Evolutionary conservation across 352 stramenopile species (phyloP).

Genomic region (Phytophthora pini): DNA sequence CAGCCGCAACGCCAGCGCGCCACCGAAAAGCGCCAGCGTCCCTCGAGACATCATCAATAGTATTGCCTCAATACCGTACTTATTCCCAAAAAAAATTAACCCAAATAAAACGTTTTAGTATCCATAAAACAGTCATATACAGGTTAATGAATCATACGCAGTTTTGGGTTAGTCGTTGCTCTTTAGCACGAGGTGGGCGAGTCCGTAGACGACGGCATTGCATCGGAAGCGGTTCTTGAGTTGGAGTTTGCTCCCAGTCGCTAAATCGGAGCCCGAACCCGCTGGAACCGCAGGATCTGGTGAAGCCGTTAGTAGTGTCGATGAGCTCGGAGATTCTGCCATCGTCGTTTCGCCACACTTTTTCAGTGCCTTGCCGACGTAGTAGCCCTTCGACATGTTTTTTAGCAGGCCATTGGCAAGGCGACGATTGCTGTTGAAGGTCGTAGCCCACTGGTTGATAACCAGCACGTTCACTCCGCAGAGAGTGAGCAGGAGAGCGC

Average conservation of each 20-base stretch:
- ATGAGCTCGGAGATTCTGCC: slow-evolving; percentile 7
- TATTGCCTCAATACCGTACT: slow-evolving; percentile 17
- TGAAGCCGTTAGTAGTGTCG: slow-evolving; percentile 4
- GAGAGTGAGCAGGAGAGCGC: slow-evolving; percentile 78
- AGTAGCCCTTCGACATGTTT: slow-evolving; percentile 55
- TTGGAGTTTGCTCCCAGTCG: slow-evolving; percentile 27
- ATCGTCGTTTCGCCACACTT: slow-evolving; percentile 52
- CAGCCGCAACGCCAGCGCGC: slow-evolving; percentile 64
- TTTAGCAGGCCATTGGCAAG: slow-evolving; percentile 58
- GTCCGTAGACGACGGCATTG: slow-evolving; percentile 74
- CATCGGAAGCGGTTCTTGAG: slow-evolving; percentile 81
- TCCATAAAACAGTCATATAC: not conserved
- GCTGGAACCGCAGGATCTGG: slow-evolving; percentile 1
- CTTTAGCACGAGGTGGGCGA: slow-evolving; percentile 63
- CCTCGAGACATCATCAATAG: slow-evolving; percentile 27
- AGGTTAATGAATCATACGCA: not conserved
- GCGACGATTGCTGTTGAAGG: slow-evolving; percentile 77
- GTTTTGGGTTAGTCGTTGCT: slow-evolving; percentile 29
- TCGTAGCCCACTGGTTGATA: slow-evolving; percentile 85
- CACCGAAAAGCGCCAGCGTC: slow-evolving; percentile 47
- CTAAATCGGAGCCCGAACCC: not conserved
- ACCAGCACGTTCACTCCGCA: slow-evolving; percentile 76
- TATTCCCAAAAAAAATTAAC: not conserved
- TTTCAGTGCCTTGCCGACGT: slow-evolving; percentile 70
- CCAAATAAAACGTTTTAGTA: no score